Percentiles rank a stretch among this genome's conserved stretches.
phyloP scores from a whole-genome alignment of 805 yeast genomes.

The Maudiozyma serrabonitensis region DNA sequence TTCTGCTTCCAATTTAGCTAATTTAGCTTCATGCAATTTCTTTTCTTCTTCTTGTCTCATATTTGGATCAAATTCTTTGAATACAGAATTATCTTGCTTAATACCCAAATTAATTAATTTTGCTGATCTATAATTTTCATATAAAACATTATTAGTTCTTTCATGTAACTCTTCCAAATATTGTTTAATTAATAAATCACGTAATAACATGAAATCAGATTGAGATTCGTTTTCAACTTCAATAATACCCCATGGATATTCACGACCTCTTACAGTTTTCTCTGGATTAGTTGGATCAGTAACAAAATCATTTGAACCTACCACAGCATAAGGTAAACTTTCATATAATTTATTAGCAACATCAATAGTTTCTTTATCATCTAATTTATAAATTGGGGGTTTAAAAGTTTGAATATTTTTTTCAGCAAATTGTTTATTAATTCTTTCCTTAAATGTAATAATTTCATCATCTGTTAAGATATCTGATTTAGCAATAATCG shows the following conservation, averaged over 20 bases:
- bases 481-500: conserved; percentile 91
- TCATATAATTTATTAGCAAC: conserved; percentile 58
- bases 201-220: conserved; percentile 80
- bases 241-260: conserved; percentile 94
- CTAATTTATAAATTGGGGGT: conserved; percentile 70
- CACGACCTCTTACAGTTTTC: conserved; percentile 76
- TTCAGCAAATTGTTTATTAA: conserved; percentile 63
- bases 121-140: conserved; percentile 82
- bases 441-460: conserved; percentile 60
- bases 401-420: conserved; percentile 68
- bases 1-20: conserved; percentile 89
- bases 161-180: conserved; percentile 92
- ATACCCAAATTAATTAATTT: conserved; percentile 77
- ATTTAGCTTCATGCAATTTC: conserved; percentile 83
- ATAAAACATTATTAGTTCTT: conserved; percentile 61
- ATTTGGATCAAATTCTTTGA: conserved; percentile 88
- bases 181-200: conserved; percentile 81
- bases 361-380: conserved; percentile 72
- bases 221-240: conserved; percentile 93
- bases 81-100: conserved; percentile 86
- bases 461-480: conserved; percentile 85
- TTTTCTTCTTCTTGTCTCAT: conserved; percentile 90
- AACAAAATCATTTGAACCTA: conserved; percentile 75
- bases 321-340: conserved; percentile 84
- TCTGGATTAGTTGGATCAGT: conserved; percentile 74